phyloP scores from a whole-genome alignment of 345 rosid species.

The Heritiera fomes region DNA sequence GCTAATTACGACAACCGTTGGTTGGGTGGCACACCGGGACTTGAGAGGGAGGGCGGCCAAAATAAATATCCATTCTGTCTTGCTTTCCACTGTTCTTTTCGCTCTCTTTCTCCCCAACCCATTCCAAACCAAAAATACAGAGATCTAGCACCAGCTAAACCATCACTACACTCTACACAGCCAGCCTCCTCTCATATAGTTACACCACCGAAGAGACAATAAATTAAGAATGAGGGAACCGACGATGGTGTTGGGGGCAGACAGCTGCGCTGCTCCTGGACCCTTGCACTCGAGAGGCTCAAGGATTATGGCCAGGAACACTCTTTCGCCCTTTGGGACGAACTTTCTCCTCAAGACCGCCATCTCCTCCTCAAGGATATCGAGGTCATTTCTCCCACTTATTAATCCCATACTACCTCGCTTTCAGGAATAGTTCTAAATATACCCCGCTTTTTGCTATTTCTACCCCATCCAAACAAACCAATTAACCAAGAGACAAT shows the following conservation, averaged over 20 bases:
- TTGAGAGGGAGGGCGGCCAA: too few species aligned
- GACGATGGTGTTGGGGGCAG: slow-evolving; percentile 29
- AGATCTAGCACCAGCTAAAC: too few species aligned
- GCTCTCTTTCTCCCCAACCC: background rate
- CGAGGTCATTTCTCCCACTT: slow-evolving; percentile 46
- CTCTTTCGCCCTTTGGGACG: slow-evolving; percentile 86
- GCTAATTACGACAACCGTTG: too few species aligned
- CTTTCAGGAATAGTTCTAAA: too few species aligned
- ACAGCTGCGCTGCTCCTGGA: slow-evolving; percentile 7
- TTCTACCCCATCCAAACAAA: too few species aligned
- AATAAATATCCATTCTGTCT: slow-evolving; percentile 28
- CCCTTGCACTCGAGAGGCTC: slow-evolving; percentile 56
- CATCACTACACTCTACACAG: too few species aligned
- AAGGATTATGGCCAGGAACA: slow-evolving; percentile 97
- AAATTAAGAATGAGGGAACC: slow-evolving; percentile 31
- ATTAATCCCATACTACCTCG: too few species aligned
- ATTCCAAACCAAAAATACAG: background rate
- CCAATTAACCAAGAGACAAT: too few species aligned
- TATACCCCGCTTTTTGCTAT: too few species aligned
- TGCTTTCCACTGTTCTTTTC: slow-evolving; percentile 45
- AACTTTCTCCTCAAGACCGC: slow-evolving; percentile 79
- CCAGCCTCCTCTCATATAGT: too few species aligned
- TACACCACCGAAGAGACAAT: background rate
- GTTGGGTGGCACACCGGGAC: too few species aligned
- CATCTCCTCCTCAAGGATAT: slow-evolving; percentile 75